Percentiles rank a stretch among this genome's conserved stretches.
phyloP scores from a whole-genome alignment of 805 yeast genomes.

The Yarrowia phangngaensis region DNA sequence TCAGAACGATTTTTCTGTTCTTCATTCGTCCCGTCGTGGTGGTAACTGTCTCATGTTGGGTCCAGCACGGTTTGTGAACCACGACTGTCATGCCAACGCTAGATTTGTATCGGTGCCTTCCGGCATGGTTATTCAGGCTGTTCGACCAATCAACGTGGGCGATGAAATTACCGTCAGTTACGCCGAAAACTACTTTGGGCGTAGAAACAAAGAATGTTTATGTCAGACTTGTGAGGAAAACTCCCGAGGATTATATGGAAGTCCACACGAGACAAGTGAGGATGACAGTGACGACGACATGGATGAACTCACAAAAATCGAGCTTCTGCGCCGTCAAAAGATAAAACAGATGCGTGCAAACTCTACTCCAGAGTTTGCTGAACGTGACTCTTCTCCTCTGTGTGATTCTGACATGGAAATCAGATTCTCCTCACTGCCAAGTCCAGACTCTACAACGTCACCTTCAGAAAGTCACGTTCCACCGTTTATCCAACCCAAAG shows the following conservation, averaged over 20 bases:
- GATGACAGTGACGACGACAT: slow-evolving; percentile 19
- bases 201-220: slow-evolving; percentile 44
- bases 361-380: neutral
- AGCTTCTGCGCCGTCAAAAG: neutral
- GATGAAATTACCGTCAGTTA: slow-evolving; percentile 49
- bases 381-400: too few relatives aligned
- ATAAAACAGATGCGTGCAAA: slow-evolving; percentile 1
- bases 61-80: slow-evolving; percentile 49
- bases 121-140: slow-evolving; percentile 40
- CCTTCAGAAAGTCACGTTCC: slow-evolving; percentile 1
- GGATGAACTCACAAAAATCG: slow-evolving; percentile 16
- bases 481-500: slow-evolving; percentile 15
- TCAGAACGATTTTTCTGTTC: slow-evolving; percentile 45
- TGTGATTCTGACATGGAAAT: slow-evolving; percentile 2
- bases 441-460: slow-evolving; percentile 10
- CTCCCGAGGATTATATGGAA: slow-evolving; percentile 7
- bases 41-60: slow-evolving; percentile 46
- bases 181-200: slow-evolving; percentile 46
- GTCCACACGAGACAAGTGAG: slow-evolving; percentile 11
- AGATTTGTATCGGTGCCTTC: slow-evolving; percentile 38
- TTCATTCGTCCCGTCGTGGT: slow-evolving; percentile 40
- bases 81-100: slow-evolving; percentile 47
- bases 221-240: slow-evolving; percentile 45
- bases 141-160: slow-evolving; percentile 42
- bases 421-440: slow-evolving; percentile 14